Base-by-base conservation (phyloP, 192 early-diverging fungal genomes). In the Coemansia sp. region DNA sequence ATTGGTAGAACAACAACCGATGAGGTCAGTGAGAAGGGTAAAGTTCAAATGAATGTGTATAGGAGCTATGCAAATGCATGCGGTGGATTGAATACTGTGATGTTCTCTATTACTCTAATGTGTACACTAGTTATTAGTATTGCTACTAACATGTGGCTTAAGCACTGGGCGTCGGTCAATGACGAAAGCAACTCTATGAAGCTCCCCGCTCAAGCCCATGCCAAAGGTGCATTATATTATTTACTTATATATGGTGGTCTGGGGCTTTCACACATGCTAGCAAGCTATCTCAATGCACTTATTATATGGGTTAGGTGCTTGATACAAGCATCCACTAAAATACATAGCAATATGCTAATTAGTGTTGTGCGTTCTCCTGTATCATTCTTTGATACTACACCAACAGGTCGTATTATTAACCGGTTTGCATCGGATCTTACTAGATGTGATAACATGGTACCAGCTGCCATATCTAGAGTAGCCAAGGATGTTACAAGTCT, bases 371-470 rank as follows among this genome's bases (percentile, higher is more conserved):
- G 59, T 21, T 61, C 59, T 3, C 59, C 59, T 5, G 51, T 61
- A 49, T 49, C 49, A 9, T 61, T 31, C 18, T 61, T 61, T 61
- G 59, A 61, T 23, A 1, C 1, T 0, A 61, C 59, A 21, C 59
- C 59, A 7, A n/a, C 51, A 3, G 59, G 59, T 0, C 49, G 94
- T 50, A 87, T 95, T 68, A 66, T 94, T 28, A 93, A 97, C 65
- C 22, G 59, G 23, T 61, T 61, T 22, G 30, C 59, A 30, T 49
- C 59, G 9, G 59, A 61, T 31, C 27, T 61, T 9, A 26, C 27
- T 2, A 16, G 7, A 0, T 32, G 59, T 9, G 59, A 61, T 7
- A 9, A 32, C 0, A 47, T 25, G 24, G 25, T 60, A n/a, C 54
- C 54, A 25, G 27, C 18, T 28, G 30, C 9, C 30, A 28, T 30